Evolutionary conservation across 2,329 filamentous ascomycete species (phyloP), one percentile per base, ranked within the genome.

Genomic region (Cryphonectria nitschkei): DNA sequence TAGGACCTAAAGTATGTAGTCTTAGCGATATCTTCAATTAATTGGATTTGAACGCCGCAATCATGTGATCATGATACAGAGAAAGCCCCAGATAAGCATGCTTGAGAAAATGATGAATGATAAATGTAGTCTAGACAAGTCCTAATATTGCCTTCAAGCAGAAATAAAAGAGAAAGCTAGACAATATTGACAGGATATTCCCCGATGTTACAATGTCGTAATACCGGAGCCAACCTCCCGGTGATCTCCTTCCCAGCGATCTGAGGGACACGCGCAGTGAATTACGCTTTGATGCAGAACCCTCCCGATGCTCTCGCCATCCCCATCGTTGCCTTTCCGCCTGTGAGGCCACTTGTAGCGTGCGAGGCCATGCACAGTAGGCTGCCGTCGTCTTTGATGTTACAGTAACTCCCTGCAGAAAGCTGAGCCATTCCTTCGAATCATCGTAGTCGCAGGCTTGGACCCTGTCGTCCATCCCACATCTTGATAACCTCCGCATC

Each of bases 121-220:
- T 61, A n/a, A 65, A 19, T 61, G 13, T 43, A 34, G 39, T 34
- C 60, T 65, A 61, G 41, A 34, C 41, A 19, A 3, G 37, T 41
- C 14, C 19, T 68, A n/a, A 16, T n/a, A 52, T 61, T 61, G 34
- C 37, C 14, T 37, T 65, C 34, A 37, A 37, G 26, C 43, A 63
- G n/a, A 65, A 60, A 26, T 58, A 65, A 60, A 54, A 68, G 32
- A 65, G 52, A 61, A n/a, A 32, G 62, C 19, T 32, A 69, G 62
- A 65, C 69, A 68, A 56, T 70, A 70, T 70, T 46, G 66, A 70
- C 65, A 65, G 56, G 19, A 65, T 54, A 50, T 60, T 58, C 54
- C 69, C 69, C 69, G 64, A 65, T 60, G 60, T 68, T 70, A 50
- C 56, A 65, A 68, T 68, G 39, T 61, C 65, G 29, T 39, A 60